Evolutionary conservation across 345 rosid species (phyloP), one percentile per base, ranked within the genome.

Genomic region (Triadica sebifera): DNA sequence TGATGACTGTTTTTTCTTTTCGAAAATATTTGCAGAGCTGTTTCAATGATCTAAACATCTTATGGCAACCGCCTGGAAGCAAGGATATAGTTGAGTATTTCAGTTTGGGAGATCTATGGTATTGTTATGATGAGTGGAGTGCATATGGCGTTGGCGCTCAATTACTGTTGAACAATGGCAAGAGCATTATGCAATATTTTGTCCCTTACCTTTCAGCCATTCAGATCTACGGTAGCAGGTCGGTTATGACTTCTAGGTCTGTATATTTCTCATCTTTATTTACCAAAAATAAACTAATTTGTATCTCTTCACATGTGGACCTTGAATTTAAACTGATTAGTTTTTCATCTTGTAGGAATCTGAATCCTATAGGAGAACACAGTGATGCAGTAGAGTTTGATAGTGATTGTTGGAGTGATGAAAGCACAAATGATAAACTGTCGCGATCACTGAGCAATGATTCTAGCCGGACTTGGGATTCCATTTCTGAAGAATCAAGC

Each of bases 151-250:
- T 77, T 17, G 88, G 91, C 22, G 73, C 83, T 16, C 74, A 77
- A 0, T 80, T 92, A 5, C 70, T 62, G 4, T 63, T 86, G 55
- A 63, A 73, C 67, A 74, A 22, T 25, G 84, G 84, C 0, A 85
- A 87, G 71, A 77, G 59, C 29, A 52, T 90, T 53, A 74, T 73
- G 74, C 95, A 92, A 65, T 90, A 89, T 73, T 90, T 76, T 67
- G 91, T 83, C 34, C 96, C 97, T 16, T 90, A 88, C 70, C 81
- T 92, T 6, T 92, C 96, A 0, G 97, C 92, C 65, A n/a, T n/a
- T n/a, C n/a, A n/a, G n/a, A n/a, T n/a, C n/a, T n/a, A n/a, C n/a
- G n/a, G n/a, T n/a, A n/a, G n/a, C n/a, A n/a, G n/a, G n/a, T n/a
- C n/a, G n/a, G n/a, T n/a, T n/a, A n/a, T n/a, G n/a, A n/a, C n/a